Percentiles rank a stretch among this genome's conserved stretches.
Conservation (phyloP, 106 monocot genomes). For the Vanilla planifolia region DNA sequence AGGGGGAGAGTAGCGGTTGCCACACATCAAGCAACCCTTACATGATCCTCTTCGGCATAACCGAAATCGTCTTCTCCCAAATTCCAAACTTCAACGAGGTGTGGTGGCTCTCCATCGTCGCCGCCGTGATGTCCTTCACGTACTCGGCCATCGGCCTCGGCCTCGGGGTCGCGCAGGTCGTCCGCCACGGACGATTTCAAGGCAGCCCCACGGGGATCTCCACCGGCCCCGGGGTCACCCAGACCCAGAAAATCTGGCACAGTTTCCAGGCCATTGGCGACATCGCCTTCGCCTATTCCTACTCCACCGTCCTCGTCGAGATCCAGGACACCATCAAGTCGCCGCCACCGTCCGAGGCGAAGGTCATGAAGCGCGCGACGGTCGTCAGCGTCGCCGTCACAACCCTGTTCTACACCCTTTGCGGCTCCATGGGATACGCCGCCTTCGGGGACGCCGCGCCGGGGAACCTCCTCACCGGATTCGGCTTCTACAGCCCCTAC, state of each 20-base stretch:
- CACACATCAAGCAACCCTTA: conserved; percentile 36
- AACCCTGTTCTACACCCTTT: conserved; percentile 72
- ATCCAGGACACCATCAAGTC: conserved; percentile 79
- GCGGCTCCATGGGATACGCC: conserved; percentile 83
- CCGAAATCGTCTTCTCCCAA: conserved; percentile 62
- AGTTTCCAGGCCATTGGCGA: conserved; percentile 51
- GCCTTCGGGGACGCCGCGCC: conserved; percentile 82
- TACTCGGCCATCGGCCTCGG: conserved; percentile 64
- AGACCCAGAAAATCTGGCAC: conserved; percentile 38
- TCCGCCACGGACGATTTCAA: conserved; percentile 22
- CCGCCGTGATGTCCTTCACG: conserved; percentile 82
- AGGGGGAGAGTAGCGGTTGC: conserved; percentile 36
- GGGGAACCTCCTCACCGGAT: conserved; percentile 43
- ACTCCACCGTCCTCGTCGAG: conserved; percentile 55
- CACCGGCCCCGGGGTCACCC: conserved; percentile 32
- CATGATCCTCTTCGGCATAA: conserved; percentile 63
- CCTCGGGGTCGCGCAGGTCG: conserved; percentile 37
- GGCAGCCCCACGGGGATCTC: conserved; percentile 45
- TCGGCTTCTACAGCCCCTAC: conserved; percentile 52
- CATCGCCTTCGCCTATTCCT: conserved; percentile 64
- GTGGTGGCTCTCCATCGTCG: conserved; percentile 74
- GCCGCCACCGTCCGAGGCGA: conserved; percentile 59
- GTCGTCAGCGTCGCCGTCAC: conserved; percentile 49
- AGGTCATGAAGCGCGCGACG: conserved; percentile 70
- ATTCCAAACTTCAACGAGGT: conserved; percentile 71